phyloP scores from a whole-genome alignment of 768 basidiomycete species.

The Phylloporus rhodoxanthus region DNA sequence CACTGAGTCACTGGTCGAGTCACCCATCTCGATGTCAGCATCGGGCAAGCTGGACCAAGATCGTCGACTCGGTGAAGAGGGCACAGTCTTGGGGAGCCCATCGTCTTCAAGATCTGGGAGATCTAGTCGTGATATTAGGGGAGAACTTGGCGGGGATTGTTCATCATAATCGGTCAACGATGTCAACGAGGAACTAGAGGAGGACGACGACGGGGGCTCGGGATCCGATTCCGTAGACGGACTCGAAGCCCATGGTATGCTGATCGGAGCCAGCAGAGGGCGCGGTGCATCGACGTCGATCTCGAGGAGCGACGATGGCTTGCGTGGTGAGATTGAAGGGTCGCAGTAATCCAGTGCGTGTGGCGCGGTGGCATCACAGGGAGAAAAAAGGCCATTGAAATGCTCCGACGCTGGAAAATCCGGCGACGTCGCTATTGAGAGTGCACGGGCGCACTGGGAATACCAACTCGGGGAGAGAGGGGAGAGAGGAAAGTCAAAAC shows the following conservation, averaged over 20 bases:
- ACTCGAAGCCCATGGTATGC: slow-evolving; percentile 21
- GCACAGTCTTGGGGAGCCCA: slow-evolving; percentile 13
- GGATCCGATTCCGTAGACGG: slow-evolving; percentile 12
- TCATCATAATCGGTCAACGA: slow-evolving; percentile 24
- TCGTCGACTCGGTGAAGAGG: slow-evolving; percentile 27
- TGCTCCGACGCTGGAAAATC: slow-evolving; percentile 17
- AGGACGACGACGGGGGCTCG: slow-evolving; percentile 6
- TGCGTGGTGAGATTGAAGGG: slow-evolving; percentile 12
- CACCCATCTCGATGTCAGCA: slow-evolving; percentile 22
- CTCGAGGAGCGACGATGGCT: slow-evolving; percentile 22
- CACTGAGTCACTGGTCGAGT: slow-evolving; percentile 12
- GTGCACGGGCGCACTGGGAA: slow-evolving; percentile 7
- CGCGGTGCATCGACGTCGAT: slow-evolving; percentile 17
- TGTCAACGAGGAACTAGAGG: slow-evolving; percentile 12
- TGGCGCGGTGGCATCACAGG: slow-evolving; percentile 8
- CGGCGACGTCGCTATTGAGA: slow-evolving; percentile 12
- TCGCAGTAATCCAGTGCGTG: slow-evolving; percentile 11
- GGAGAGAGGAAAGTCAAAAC: slow-evolving; percentile 23
- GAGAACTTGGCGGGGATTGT: slow-evolving; percentile 24
- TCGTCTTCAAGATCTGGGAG: slow-evolving; percentile 32
- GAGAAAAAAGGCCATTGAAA: slow-evolving; percentile 17
- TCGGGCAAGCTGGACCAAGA: slow-evolving; percentile 28
- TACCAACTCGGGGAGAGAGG: slow-evolving; percentile 35
- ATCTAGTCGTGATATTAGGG: slow-evolving; percentile 26
- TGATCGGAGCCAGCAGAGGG: slow-evolving; percentile 18